These are phyloP conservation scores for Sphaceloma murrayae DNA, from an alignment of 2,329 filamentous ascomycete genomes.

Conservation along the genomic window DNA sequence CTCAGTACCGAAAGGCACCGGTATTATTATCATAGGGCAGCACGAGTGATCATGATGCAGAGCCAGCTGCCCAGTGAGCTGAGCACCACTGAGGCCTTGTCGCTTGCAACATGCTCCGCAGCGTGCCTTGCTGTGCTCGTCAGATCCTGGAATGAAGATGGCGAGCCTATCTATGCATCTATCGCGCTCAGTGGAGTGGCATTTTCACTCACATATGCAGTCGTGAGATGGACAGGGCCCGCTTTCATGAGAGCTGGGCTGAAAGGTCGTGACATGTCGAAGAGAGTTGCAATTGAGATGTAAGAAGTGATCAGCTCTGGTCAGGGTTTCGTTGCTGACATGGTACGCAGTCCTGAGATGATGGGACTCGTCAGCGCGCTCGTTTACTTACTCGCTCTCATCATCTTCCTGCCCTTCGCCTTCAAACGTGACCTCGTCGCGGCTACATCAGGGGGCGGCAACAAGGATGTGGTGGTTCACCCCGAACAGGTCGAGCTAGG, in stretches of 20 bases:
- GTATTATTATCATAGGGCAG: too few species aligned
- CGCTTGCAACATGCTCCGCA: conserved; percentile 53
- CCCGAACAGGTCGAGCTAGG: conserved; percentile 67
- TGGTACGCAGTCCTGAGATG: conserved; percentile 60
- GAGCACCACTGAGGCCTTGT: conserved; percentile 46
- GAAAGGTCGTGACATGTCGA: conserved; percentile 83
- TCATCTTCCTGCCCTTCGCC: conserved; percentile 89
- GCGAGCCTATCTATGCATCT: conserved; percentile 80
- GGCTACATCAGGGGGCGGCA: conserved; percentile 86
- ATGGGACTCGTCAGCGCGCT: conserved; percentile 92
- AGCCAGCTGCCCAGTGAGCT: conserved; percentile 31
- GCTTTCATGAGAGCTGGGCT: conserved; percentile 81
- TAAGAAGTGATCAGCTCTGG: conserved; percentile 32
- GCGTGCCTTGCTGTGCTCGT: conserved; percentile 63
- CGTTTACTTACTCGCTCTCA: conserved; percentile 80
- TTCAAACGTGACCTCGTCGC: conserved; percentile 98
- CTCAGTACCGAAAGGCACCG: too few species aligned
- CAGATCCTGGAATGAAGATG: conserved; percentile 75
- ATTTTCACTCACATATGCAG: conserved; percentile 69
- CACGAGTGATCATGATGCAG: too few species aligned
- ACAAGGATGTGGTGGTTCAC: conserved; percentile 73
- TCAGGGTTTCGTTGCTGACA: conserved; percentile 21
- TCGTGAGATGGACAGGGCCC: conserved; percentile 88
- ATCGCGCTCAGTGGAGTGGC: conserved; percentile 77
- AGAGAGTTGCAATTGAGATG: conserved; percentile 65